A percentile compares a stretch with the other conserved stretches of the same genome.
Conservation (phyloP, 441 rosid species). For the Arabidopsis hybrid region DNA sequence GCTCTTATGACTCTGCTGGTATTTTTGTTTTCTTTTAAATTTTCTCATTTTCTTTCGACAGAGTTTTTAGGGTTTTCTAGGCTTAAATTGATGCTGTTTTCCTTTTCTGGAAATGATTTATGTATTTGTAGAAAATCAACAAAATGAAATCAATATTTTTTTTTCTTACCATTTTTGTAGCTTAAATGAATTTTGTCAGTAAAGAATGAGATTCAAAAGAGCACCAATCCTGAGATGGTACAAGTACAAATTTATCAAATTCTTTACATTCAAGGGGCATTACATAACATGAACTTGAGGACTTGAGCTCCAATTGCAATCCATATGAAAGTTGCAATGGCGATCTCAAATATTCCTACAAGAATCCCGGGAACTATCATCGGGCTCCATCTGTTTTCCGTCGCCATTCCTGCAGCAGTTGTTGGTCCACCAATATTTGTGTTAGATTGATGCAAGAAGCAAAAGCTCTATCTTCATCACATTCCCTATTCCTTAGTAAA, state of each 20-base stretch:
- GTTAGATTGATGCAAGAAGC: conserved; percentile 70
- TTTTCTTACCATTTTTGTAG: neutral
- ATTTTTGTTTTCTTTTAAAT: neutral
- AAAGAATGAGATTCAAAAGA: neutral
- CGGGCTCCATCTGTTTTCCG: conserved; percentile 85
- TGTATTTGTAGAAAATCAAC: neutral
- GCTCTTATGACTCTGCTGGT: conserved; percentile 2
- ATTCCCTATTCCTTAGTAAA: conserved; percentile 77
- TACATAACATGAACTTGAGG: conserved; percentile 57
- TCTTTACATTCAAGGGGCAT: neutral
- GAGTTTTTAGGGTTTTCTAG: neutral
- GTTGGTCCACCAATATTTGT: conserved; percentile 96
- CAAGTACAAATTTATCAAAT: neutral
- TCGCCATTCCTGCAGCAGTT: conserved; percentile 93
- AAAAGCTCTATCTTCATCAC: conserved; percentile 63
- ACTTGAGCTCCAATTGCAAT: conserved; percentile 62
- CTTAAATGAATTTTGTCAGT: neutral
- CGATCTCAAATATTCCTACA: conserved; percentile 83
- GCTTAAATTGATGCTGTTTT: neutral
- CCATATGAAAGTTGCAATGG: conserved; percentile 86
- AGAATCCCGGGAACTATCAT: conserved; percentile 79
- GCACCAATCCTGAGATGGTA: neutral
- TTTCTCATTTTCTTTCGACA: neutral
- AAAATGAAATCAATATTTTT: neutral
- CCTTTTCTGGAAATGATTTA: neutral